Evolutionary conservation across 2,329 filamentous ascomycete species (phyloP).

Genomic region (Didymella exigua): DNA sequence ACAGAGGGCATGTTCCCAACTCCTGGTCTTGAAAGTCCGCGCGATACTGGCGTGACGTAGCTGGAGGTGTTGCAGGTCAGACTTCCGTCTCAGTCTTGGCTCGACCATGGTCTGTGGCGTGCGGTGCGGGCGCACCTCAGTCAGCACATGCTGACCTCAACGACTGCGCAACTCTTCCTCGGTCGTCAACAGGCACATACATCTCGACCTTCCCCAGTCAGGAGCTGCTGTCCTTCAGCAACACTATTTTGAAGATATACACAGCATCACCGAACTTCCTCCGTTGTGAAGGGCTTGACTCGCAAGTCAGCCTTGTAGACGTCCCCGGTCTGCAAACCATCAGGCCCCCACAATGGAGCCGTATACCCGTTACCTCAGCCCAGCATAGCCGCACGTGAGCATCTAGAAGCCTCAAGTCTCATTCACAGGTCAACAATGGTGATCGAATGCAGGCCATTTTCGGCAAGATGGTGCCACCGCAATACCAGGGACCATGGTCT

Average conservation of each 20-base stretch:
- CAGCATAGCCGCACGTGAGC: conserved; percentile 1
- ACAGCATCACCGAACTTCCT: not conserved
- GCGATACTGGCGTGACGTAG: conserved; percentile 2
- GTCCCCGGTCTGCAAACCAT: not conserved
- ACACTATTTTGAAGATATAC: not conserved
- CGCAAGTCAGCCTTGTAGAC: conserved; percentile 5
- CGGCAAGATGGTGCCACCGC: not conserved
- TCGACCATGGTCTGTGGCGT: not conserved
- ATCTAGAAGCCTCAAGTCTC: not conserved
- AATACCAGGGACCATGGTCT: not conserved
- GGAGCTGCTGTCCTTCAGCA: not conserved
- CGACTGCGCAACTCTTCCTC: not conserved
- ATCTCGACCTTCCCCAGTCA: not conserved
- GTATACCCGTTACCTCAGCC: conserved; percentile 10
- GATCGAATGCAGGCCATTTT: not conserved
- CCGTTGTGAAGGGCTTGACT: not conserved
- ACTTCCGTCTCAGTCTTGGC: not conserved
- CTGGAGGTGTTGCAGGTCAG: not conserved
- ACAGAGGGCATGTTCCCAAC: not conserved
- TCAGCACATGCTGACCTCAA: not conserved
- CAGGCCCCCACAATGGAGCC: conserved; percentile 4
- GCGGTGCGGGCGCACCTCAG: not conserved
- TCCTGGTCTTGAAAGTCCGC: not conserved
- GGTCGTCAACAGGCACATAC: not conserved
- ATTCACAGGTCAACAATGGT: not conserved